Conservation (phyloP, 495 filamentous ascomycete species). For the Daldinia bambusicola region DNA sequence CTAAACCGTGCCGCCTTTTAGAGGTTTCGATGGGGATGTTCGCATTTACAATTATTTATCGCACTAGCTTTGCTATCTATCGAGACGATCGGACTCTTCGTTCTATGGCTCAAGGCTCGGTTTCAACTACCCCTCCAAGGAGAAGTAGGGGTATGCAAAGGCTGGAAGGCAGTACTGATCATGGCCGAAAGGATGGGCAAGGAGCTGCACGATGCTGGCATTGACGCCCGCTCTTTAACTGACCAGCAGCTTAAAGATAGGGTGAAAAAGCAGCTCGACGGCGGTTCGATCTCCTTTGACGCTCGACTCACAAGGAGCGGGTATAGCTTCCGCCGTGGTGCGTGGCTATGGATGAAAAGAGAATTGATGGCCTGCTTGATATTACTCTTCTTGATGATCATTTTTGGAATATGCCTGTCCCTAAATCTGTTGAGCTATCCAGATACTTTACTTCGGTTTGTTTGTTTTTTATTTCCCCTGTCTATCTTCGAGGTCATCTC, state of each 20-base stretch:
- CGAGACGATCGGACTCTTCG: slow-evolving; percentile 30
- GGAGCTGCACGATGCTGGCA: slow-evolving; percentile 24
- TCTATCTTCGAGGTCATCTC: too few species aligned
- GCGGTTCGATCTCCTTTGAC: slow-evolving; percentile 34
- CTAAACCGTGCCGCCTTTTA: not conserved
- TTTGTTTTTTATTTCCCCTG: not conserved
- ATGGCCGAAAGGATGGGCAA: slow-evolving; percentile 28
- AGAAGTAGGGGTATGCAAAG: slow-evolving; percentile 19
- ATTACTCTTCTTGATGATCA: too few species aligned
- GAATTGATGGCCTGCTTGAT: not conserved
- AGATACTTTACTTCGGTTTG: too few species aligned
- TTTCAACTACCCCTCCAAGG: slow-evolving; percentile 20
- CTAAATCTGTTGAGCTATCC: too few species aligned
- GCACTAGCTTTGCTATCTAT: not conserved
- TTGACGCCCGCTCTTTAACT: slow-evolving; percentile 25
- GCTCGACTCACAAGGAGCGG: slow-evolving; percentile 2
- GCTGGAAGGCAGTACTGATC: slow-evolving; percentile 27
- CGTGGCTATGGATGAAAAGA: slow-evolving; percentile 3
- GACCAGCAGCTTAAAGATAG: slow-evolving; percentile 24
- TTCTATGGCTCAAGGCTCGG: slow-evolving; percentile 29
- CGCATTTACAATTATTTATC: slow-evolving; percentile 29
- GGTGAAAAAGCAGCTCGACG: slow-evolving; percentile 23
- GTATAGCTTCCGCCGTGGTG: slow-evolving; percentile 14
- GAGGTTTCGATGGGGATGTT: slow-evolving; percentile 37
- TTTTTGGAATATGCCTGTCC: too few species aligned